Percentiles rank a stretch among this genome's conserved stretches.
These are phyloP conservation scores for Colletotrichum lindemuthianum DNA, from an alignment of 2,329 filamentous ascomycete species.

Conservation along the genomic window DNA sequence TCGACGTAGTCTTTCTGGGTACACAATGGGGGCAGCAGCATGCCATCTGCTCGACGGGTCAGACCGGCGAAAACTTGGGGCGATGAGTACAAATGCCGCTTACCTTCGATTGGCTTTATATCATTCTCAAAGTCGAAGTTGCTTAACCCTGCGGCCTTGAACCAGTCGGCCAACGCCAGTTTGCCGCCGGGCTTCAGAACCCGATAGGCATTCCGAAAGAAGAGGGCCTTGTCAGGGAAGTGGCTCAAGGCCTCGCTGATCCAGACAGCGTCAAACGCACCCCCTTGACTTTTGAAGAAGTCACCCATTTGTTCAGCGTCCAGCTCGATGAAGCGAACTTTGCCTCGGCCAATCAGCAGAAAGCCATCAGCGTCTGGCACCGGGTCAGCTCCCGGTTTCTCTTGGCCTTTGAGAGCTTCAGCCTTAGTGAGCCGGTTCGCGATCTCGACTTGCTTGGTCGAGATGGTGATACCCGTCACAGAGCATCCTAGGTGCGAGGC, in stretches of 20 bases:
- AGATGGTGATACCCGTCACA: constrained; percentile 71
- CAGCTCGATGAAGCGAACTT: constrained; percentile 65
- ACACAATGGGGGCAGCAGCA: constrained; percentile 68
- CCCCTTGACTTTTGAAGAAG: constrained; percentile 53
- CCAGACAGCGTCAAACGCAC: constrained; percentile 66
- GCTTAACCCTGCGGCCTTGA: constrained; percentile 61
- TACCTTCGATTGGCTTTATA: constrained; percentile 69
- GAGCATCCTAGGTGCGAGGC: constrained; percentile 60
- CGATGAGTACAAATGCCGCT: background rate
- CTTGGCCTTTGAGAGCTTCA: constrained; percentile 39
- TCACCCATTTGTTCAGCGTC: constrained; percentile 70
- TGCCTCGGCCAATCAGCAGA: constrained; percentile 53
- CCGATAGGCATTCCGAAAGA: constrained; percentile 62
- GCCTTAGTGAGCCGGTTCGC: constrained; percentile 60
- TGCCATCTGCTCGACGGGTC: constrained; percentile 56
- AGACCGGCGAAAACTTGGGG: background rate
- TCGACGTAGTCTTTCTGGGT: constrained; percentile 63
- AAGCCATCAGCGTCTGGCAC: constrained; percentile 46
- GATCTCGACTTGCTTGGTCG: constrained; percentile 67
- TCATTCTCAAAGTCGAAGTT: constrained; percentile 58
- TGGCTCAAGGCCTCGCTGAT: constrained; percentile 71
- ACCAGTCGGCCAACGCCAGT: constrained; percentile 70
- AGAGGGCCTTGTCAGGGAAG: constrained; percentile 67
- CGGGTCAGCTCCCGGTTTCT: constrained; percentile 6
- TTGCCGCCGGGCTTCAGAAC: constrained; percentile 61